Evolutionary conservation across 768 basidiomycete genomes (phyloP).

Genomic region (Panus rudis): DNA sequence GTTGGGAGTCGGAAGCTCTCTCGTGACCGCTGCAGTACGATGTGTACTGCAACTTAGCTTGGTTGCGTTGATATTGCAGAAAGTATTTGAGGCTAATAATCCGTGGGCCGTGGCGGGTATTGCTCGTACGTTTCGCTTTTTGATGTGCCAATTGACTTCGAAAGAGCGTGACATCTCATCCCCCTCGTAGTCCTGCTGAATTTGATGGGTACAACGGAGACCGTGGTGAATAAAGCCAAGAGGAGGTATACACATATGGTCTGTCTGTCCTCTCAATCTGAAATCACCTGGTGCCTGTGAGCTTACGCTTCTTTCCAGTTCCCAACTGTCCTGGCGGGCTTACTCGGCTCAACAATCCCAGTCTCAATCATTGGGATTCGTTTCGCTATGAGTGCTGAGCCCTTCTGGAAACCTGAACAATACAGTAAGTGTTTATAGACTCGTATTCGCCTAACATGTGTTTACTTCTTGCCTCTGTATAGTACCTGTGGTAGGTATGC

Average conservation of each 20-base stretch:
- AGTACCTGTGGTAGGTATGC: constrained; percentile 86
- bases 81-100: constrained; percentile 70
- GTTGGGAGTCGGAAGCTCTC: constrained; percentile 61
- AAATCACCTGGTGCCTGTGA: neutral
- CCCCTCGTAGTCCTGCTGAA: constrained; percentile 53
- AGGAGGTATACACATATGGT: constrained; percentile 73
- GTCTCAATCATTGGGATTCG: constrained; percentile 67
- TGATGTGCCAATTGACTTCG: neutral
- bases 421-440: constrained; percentile 45
- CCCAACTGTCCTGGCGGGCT: constrained; percentile 4
- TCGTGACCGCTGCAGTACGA: constrained; percentile 63
- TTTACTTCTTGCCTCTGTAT: neutral
- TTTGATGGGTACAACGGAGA: constrained; percentile 70
- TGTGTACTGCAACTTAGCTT: constrained; percentile 75
- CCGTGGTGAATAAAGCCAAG: constrained; percentile 74
- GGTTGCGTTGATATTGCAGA: constrained; percentile 62
- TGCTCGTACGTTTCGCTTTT: constrained; percentile 42
- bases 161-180: neutral
- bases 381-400: constrained; percentile 68
- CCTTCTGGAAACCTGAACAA: constrained; percentile 82
- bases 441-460: neutral
- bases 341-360: constrained; percentile 10
- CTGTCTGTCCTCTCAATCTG: constrained; percentile 1
- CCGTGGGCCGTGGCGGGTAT: constrained; percentile 72
- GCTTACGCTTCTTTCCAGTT: too few species aligned